These are phyloP conservation scores for Thuja plicata DNA, from an alignment of 83 land plant genomes.

Conservation along the genomic window DNA sequence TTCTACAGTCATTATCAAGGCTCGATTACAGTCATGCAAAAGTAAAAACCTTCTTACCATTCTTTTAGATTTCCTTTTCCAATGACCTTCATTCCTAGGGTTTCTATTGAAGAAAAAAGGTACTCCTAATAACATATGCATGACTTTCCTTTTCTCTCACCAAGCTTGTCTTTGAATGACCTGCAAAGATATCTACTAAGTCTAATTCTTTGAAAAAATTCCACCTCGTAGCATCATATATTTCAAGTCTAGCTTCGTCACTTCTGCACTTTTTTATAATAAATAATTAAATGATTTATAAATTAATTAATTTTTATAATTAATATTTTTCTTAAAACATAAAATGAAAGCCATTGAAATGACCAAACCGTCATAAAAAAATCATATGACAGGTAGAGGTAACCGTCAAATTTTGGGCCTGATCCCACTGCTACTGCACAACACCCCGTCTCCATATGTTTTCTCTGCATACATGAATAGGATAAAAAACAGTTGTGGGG, in stretches of 20 bases:
- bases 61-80: background rate
- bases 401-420: too few relatives aligned
- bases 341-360: too few relatives aligned
- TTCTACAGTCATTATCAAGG: background rate
- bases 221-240: background rate
- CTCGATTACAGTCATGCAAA: background rate
- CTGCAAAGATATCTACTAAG: background rate
- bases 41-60: background rate
- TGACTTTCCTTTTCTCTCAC: background rate
- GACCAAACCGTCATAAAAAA: too few relatives aligned
- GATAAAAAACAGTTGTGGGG: conserved; percentile 3
- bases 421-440: too few relatives aligned
- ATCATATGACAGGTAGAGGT: too few relatives aligned
- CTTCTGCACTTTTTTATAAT: background rate
- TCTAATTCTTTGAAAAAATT: conserved; percentile 10
- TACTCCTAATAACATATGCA: too few relatives aligned
- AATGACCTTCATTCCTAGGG: too few relatives aligned
- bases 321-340: too few relatives aligned
- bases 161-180: background rate
- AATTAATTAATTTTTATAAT: too few relatives aligned
- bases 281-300: too few relatives aligned
- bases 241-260: conserved; percentile 5
- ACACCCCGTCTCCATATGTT: too few relatives aligned
- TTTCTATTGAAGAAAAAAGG: too few relatives aligned
- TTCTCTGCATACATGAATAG: background rate